Evolutionary conservation across 2,329 filamentous ascomycete species (phyloP), one percentile per base, ranked within the genome.

Genomic region (Talaromyces piceae): DNA sequence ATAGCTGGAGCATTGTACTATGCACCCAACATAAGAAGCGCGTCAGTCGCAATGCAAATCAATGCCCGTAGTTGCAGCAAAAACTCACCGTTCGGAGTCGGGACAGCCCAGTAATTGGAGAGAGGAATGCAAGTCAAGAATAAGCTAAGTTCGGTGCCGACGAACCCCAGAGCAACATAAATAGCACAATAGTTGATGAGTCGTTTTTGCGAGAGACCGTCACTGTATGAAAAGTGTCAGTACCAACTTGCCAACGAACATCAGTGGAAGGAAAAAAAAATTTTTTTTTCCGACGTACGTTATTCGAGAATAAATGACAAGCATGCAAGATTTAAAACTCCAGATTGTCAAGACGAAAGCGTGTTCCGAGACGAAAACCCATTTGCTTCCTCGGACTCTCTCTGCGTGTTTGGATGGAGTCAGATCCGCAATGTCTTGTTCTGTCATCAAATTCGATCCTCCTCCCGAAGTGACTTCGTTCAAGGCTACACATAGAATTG

Each of bases 281-380:
- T n/a, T n/a, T n/a, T n/a, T n/a, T n/a, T n/a, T n/a, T 18, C 12
- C 12, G 44, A 55, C 63, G 44, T 63, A 72, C 64, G 75, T 78
- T 65, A 78, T 72, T 33, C 75, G 72, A 27, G 67, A 63, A 61
- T 78, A 78, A 59, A 80, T 76, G 33, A 77, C 66, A 57, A 80
- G 63, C 61, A 81, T 71, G 58, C 77, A 79, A 22, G 72, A 65
- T 56, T 81, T 81, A 56, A 77, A 67, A 13, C 71, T 61, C 77
- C 77, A 81, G 27, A 72, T 62, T 3, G 65, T 63, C n/a, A 81
- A 69, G 16, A 83, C 69, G 68, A 86, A 84, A 59, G 77, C 75
- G 64, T 83, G 73, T 57, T 85, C 81, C 2, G 79, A 77, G 7
- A 82, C 75, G 31, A 83, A 70, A 1, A 83, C 80, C 69, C 81